A percentile compares a stretch with the other conserved stretches of the same genome.
phyloP scores from a whole-genome alignment of 1,284 basidiomycete species.

The Ceratobasidium sp. region DNA sequence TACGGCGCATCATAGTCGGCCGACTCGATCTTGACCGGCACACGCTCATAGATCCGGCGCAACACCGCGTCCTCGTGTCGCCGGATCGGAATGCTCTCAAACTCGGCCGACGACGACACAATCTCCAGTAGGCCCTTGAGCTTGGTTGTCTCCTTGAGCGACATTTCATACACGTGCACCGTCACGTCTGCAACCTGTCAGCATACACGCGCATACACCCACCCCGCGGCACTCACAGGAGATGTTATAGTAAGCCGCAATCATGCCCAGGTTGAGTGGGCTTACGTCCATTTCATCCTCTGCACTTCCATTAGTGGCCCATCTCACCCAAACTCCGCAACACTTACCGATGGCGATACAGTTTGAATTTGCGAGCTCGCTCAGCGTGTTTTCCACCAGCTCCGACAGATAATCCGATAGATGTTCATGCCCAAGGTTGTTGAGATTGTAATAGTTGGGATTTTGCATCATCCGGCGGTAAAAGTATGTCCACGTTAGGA shows the following conservation, averaged over 20 bases:
- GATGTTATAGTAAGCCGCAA: slow-evolving; percentile 93
- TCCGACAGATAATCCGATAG: slow-evolving; percentile 95
- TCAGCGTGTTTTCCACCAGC: slow-evolving; percentile 92
- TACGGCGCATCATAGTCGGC: slow-evolving; percentile 92
- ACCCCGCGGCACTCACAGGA: slow-evolving; percentile 77
- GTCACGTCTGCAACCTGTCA: slow-evolving; percentile 77
- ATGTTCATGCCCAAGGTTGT: slow-evolving; percentile 92
- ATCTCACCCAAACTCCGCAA: slow-evolving; percentile 38
- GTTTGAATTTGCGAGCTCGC: slow-evolving; percentile 91
- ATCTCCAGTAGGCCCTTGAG: slow-evolving; percentile 97
- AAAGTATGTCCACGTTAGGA: slow-evolving; percentile 95
- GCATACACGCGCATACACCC: background rate
- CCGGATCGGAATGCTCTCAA: slow-evolving; percentile 93
- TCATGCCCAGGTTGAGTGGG: slow-evolving; percentile 94
- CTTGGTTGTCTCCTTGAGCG: slow-evolving; percentile 96
- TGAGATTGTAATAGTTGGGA: slow-evolving; percentile 93
- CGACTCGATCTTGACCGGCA: slow-evolving; percentile 92
- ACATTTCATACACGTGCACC: slow-evolving; percentile 95
- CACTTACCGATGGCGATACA: slow-evolving; percentile 89
- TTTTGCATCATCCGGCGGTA: slow-evolving; percentile 97
- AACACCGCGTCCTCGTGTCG: slow-evolving; percentile 87
- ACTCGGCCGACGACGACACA: slow-evolving; percentile 95
- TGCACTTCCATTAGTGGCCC: slow-evolving; percentile 53
- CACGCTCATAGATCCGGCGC: slow-evolving; percentile 93
- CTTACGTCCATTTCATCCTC: slow-evolving; percentile 95